Conservation (phyloP, 257 asterid species). For the Marsdenia floribunda region DNA sequence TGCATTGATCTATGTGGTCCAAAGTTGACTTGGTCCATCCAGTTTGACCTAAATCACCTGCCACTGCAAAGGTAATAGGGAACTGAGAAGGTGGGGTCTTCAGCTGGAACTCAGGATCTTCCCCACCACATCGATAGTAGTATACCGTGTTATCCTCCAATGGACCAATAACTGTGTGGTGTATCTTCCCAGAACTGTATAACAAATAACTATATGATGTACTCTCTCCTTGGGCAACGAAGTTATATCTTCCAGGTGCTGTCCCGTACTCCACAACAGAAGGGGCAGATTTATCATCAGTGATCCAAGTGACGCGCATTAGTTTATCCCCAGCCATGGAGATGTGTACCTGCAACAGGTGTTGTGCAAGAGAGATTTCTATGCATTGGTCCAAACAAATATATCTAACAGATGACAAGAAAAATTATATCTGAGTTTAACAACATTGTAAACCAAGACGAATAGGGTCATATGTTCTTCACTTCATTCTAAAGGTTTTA, state of each 20-base stretch:
- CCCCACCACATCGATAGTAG: constrained; percentile 77
- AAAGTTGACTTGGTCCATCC: constrained; percentile 90
- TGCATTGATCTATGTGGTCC: constrained; percentile 57
- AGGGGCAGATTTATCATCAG: constrained; percentile 45
- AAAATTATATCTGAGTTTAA: not conserved
- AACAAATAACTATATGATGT: constrained; percentile 56
- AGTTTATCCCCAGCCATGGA: constrained; percentile 81
- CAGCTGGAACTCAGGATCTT: constrained; percentile 70
- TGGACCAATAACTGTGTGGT: constrained; percentile 86
- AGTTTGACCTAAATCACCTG: constrained; percentile 95
- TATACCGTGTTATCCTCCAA: constrained; percentile 51
- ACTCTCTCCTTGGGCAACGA: constrained; percentile 51
- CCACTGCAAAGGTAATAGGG: constrained; percentile 83
- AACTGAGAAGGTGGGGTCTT: constrained; percentile 85
- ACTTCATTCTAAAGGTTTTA: too few species aligned
- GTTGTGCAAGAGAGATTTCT: not conserved
- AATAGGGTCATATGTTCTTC: not conserved
- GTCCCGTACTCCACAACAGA: constrained; percentile 73
- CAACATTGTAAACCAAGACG: not conserved
- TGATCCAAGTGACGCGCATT: constrained; percentile 72
- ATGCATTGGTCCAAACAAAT: not conserved
- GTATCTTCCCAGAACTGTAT: constrained; percentile 72
- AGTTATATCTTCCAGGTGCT: constrained; percentile 51
- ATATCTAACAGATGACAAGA: not conserved
- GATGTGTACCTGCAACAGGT: constrained; percentile 66